Conservation (phyloP, 345 rosid genomes). For the Rhodamnia rubescens region DNA sequence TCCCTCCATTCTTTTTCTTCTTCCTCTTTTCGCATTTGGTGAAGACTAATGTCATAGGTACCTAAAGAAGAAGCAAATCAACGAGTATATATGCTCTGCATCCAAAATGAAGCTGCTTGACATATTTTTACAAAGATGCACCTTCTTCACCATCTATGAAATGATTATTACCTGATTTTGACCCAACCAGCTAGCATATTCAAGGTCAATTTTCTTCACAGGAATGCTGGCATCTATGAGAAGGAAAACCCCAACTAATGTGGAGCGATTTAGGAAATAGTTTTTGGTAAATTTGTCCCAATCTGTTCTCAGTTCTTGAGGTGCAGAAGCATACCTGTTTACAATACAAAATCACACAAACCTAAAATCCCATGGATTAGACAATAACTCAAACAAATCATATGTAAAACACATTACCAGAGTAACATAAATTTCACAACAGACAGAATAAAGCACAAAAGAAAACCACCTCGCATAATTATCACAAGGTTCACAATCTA, state of each 20-base stretch:
- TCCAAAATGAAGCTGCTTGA: not conserved
- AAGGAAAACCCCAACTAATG: slow-evolving; percentile 78
- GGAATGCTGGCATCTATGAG: slow-evolving; percentile 95
- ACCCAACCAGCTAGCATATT: slow-evolving; percentile 96
- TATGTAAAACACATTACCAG: not conserved
- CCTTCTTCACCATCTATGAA: not conserved
- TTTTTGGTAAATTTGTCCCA: slow-evolving; percentile 81
- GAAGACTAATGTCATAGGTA: slow-evolving; percentile 91
- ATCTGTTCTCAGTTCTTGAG: slow-evolving; percentile 66
- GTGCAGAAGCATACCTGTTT: slow-evolving; percentile 85
- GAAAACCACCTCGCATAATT: not conserved
- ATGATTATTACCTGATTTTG: slow-evolving; percentile 65
- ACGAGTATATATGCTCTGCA: not conserved
- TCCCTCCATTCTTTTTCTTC: slow-evolving; percentile 89
- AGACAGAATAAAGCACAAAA: not conserved
- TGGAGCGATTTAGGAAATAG: slow-evolving; percentile 77
- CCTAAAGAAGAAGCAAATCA: slow-evolving; percentile 20
- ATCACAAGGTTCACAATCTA: not conserved
- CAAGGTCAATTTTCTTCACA: slow-evolving; percentile 77
- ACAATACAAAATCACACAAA: not conserved
- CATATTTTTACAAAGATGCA: not conserved
- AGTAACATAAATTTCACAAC: not conserved
- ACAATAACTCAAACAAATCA: not conserved
- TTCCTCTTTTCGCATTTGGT: slow-evolving; percentile 96
- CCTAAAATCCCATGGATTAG: not conserved